Conservation (phyloP, 2,329 filamentous ascomycete species). For the Clarireedia homoeocarpa region DNA sequence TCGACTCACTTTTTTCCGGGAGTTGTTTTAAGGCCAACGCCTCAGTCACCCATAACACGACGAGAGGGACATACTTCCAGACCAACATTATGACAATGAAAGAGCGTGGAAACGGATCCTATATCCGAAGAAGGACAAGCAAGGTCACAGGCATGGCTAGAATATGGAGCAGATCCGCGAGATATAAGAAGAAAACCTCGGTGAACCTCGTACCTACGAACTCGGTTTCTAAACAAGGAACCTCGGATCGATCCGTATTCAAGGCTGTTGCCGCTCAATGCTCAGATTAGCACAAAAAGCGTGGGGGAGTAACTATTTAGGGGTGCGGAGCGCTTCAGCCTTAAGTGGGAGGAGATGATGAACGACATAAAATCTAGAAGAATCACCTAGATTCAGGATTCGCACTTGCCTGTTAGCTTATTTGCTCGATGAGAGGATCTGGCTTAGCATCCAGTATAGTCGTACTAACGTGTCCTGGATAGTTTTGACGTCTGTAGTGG, state of each 20-base stretch:
- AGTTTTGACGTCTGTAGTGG: too few species aligned
- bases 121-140: neutral
- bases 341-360: too few species aligned
- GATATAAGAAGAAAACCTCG: neutral
- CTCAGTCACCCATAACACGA: conserved; percentile 1
- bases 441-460: too few species aligned
- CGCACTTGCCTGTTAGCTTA: too few species aligned
- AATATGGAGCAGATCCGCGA: neutral
- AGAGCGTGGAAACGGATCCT: neutral
- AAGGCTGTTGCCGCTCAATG: neutral
- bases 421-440: too few species aligned
- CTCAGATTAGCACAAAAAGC: too few species aligned
- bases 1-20: neutral
- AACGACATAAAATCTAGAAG: too few species aligned
- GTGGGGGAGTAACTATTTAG: too few species aligned
- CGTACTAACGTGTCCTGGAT: too few species aligned
- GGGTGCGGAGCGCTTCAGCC: neutral
- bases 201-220: neutral
- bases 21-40: neutral
- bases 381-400: too few species aligned
- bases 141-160: neutral
- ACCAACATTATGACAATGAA: neutral
- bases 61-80: neutral
- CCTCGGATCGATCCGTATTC: neutral
- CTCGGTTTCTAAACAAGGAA: neutral